Conservation (phyloP, 2,329 filamentous ascomycete species). For the Amylocarpus encephaloides region DNA sequence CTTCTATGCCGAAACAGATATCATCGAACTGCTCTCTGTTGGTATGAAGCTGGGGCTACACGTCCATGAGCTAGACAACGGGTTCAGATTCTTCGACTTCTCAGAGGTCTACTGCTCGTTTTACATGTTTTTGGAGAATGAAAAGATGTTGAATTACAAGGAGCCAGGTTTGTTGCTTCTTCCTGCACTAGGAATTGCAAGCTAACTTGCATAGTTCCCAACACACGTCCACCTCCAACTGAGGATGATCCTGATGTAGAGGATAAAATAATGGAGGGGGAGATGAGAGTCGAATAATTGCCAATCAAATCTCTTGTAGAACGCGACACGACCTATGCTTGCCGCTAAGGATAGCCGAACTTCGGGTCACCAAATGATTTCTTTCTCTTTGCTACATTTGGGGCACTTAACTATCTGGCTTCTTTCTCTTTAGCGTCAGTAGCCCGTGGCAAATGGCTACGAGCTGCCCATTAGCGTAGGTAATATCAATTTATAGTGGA, state of each 20-base stretch:
- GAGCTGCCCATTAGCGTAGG: too few species aligned
- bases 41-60: constrained; percentile 58
- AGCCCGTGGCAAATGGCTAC: too few species aligned
- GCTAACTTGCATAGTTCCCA: constrained; percentile 18
- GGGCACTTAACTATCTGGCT: too few species aligned
- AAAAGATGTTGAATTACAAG: constrained; percentile 62
- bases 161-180: constrained; percentile 37
- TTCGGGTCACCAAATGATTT: too few species aligned
- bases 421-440: too few species aligned
- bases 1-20: constrained; percentile 63
- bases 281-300: constrained; percentile 7
- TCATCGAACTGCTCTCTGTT: constrained; percentile 49
- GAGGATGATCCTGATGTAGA: constrained; percentile 28
- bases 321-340: too few species aligned
- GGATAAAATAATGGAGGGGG: constrained; percentile 17
- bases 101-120: constrained; percentile 55
- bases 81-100: constrained; percentile 58
- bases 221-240: constrained; percentile 25
- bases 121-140: constrained; percentile 60
- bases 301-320: too few species aligned
- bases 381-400: too few species aligned
- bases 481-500: too few species aligned
- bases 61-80: constrained; percentile 52
- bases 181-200: background rate
- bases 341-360: too few species aligned